A percentile compares a stretch with the other conserved stretches of the same genome.
phyloP scores from a whole-genome alignment of 2,329 filamentous ascomycete genomes.

The Nannizziopsis barbatae region DNA sequence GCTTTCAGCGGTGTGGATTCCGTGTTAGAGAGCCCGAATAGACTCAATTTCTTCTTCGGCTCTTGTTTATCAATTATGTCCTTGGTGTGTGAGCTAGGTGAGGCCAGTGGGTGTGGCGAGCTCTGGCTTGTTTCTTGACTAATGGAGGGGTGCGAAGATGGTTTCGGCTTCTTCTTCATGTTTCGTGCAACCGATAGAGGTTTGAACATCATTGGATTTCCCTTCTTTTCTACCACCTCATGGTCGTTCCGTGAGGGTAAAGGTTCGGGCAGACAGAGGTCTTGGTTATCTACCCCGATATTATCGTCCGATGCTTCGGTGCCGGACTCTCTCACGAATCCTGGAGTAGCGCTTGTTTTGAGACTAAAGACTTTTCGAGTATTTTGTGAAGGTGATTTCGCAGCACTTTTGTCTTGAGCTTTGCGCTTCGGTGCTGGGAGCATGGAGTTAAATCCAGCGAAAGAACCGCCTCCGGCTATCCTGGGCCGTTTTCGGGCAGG shows the following conservation, averaged over 20 bases:
- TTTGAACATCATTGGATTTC: slow-evolving; percentile 77
- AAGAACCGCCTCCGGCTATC: slow-evolving; percentile 42
- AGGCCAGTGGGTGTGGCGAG: slow-evolving; percentile 16
- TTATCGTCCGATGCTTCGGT: slow-evolving; percentile 35
- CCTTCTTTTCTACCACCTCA: slow-evolving; percentile 44
- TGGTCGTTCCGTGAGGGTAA: slow-evolving; percentile 23
- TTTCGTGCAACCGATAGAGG: slow-evolving; percentile 75
- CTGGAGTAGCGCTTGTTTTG: slow-evolving; percentile 73
- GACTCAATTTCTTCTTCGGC: slow-evolving; percentile 35
- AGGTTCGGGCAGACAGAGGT: slow-evolving; percentile 14
- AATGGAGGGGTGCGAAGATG: slow-evolving; percentile 18
- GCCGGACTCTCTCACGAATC: slow-evolving; percentile 51
- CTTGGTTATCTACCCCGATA: not conserved
- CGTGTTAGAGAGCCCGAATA: slow-evolving; percentile 32
- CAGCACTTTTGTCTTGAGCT: slow-evolving; percentile 16
- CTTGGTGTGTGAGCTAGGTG: slow-evolving; percentile 12
- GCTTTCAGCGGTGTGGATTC: slow-evolving; percentile 15
- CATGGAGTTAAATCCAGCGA: slow-evolving; percentile 75
- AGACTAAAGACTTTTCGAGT: slow-evolving; percentile 53
- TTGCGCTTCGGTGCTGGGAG: slow-evolving; percentile 67
- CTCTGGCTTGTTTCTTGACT: slow-evolving; percentile 10
- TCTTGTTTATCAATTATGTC: slow-evolving; percentile 14
- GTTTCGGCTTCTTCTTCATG: slow-evolving; percentile 50
- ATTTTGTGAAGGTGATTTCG: slow-evolving; percentile 22
- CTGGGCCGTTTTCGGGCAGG: slow-evolving; percentile 9